Evolutionary conservation across 2,329 filamentous ascomycete species (phyloP), one percentile per base, ranked within the genome.

Genomic region (Blastomyces silverae): DNA sequence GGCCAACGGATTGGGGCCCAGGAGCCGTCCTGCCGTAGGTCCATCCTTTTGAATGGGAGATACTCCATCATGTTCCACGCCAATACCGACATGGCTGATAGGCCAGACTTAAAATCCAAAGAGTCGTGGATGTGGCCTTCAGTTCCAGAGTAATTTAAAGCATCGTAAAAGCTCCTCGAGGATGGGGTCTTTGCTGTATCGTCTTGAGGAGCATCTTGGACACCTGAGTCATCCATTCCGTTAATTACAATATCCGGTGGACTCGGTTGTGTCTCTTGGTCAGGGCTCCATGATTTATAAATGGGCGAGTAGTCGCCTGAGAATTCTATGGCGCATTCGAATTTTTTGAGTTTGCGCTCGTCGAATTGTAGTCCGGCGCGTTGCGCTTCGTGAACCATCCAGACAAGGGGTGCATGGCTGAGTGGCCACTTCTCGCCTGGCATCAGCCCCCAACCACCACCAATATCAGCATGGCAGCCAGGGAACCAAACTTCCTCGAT

Each of bases 1-100:
- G 90, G 90, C 89, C 90, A 93, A 10, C 86, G 82, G 69, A 94
- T 93, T 0, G 89, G 87, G 74, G 86, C 87, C 90, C 91, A 94
- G 0, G 85, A 85, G 0, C 89, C 89, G 67, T 92, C 88, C 0
- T 79, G 66, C 67, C 86, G 85, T 8, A 93, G 78, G 69, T 93
- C 90, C 88, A 94, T 92, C 31, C 90, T 82, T 0, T 89, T 83
- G 77, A 93, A 92, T 0, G 90, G 90, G 31, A 93, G 79, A 73
- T 89, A 92, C 71, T 93, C 90, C 89, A 93, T 90, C 28, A 90
- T 73, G 46, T 86, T 89, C 90, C 90, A 93, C 1, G 82, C 83
- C 0, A 88, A 69, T 0, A 91, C 88, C 0, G 86, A 84, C 3
- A 78, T 64, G 31, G 68, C 66, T 0, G 81, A 74, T 3, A 89